phyloP scores from a whole-genome alignment of 768 basidiomycete genomes.

The Tubosaeta brunneosetosa region DNA sequence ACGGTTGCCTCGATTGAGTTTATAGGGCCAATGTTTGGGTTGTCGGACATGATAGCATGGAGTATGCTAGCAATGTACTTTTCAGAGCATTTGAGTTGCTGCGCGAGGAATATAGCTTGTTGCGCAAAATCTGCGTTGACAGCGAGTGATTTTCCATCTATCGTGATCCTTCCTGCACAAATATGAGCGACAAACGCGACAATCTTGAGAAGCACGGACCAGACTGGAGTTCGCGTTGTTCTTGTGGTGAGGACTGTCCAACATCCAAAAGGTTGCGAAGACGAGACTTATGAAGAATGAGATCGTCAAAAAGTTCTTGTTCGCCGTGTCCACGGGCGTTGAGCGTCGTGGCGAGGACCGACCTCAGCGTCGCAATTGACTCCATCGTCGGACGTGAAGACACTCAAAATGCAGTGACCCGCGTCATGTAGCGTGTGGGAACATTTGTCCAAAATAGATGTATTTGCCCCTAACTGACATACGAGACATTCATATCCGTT shows the following conservation, averaged over 20 bases:
- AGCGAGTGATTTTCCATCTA: constrained; percentile 62
- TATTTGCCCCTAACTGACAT: too few relatives aligned
- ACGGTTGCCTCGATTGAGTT: constrained; percentile 62
- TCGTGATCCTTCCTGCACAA: constrained; percentile 55
- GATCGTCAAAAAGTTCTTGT: constrained; percentile 71
- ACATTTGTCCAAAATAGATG: background rate
- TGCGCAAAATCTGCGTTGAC: constrained; percentile 77
- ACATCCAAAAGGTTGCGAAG: constrained; percentile 64
- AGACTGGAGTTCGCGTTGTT: constrained; percentile 68
- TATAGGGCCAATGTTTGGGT: constrained; percentile 58
- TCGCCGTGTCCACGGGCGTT: constrained; percentile 49
- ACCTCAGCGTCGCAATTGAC: constrained; percentile 52
- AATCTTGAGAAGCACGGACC: constrained; percentile 34
- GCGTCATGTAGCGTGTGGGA: background rate
- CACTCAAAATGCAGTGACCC: background rate
- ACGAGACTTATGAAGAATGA: constrained; percentile 61
- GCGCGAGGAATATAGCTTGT: constrained; percentile 73
- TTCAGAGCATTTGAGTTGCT: constrained; percentile 80
- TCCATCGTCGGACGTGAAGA: constrained; percentile 41
- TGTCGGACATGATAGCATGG: constrained; percentile 55
- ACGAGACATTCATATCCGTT: too few relatives aligned
- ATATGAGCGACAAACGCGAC: background rate
- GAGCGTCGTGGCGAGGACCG: constrained; percentile 46
- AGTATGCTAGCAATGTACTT: constrained; percentile 69
- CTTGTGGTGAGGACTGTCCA: constrained; percentile 54